These are phyloP conservation scores for Tanacetum coccineum DNA, from an alignment of 129 eudicot species.

Conservation along the genomic window DNA sequence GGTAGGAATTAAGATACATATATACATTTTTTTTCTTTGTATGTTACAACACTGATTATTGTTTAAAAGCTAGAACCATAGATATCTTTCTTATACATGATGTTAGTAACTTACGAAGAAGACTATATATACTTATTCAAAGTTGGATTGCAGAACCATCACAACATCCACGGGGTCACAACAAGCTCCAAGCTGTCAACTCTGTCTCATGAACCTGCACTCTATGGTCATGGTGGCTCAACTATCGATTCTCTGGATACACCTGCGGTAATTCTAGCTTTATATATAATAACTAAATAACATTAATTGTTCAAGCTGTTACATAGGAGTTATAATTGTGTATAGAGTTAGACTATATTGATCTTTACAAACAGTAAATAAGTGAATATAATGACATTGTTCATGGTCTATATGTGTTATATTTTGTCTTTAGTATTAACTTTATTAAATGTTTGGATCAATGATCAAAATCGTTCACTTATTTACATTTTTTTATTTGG, in stretches of 20 bases:
- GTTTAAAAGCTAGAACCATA: no score
- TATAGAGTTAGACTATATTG: no score
- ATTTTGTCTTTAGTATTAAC: no score
- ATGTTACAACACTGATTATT: no score
- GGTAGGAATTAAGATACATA: no score
- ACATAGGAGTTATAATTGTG: not conserved
- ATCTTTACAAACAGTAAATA: no score
- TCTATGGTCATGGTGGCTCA: conserved; percentile 21
- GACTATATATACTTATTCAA: not conserved
- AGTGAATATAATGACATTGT: not conserved
- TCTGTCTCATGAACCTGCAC: conserved; percentile 28
- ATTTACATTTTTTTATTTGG: not conserved
- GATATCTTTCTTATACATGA: no score
- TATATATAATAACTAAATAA: not conserved
- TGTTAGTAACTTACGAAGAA: no score
- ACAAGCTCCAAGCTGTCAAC: conserved; percentile 22
- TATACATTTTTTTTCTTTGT: no score
- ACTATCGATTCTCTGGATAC: conserved; percentile 21
- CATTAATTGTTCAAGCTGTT: not conserved
- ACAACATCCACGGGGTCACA: conserved; percentile 17
- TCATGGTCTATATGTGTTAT: not conserved
- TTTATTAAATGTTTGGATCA: no score
- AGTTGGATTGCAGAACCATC: conserved; percentile 24
- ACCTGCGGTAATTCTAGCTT: conserved; percentile 17
- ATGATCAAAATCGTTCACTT: no score